phyloP scores from a whole-genome alignment of 2,329 filamentous ascomycete species.

The Colletotrichum tanaceti region DNA sequence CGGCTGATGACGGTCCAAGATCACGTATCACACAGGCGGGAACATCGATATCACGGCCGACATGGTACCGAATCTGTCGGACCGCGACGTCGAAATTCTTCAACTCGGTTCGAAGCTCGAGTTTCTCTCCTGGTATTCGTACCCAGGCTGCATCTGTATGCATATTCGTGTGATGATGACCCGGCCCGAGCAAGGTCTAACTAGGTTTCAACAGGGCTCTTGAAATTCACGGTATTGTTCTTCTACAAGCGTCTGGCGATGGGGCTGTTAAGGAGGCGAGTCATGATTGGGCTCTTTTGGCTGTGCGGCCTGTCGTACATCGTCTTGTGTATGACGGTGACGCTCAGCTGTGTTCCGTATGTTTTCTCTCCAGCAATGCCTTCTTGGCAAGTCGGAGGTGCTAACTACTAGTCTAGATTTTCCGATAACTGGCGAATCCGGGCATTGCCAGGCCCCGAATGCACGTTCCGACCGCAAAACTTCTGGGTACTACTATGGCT shows the following conservation, averaged over 20 bases:
- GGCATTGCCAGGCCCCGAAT: constrained; percentile 41
- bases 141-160: constrained; percentile 45
- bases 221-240: constrained; percentile 46
- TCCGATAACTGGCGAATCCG: constrained; percentile 44
- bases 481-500: constrained; percentile 43
- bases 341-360: constrained; percentile 41
- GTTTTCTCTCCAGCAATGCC: background rate
- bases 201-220: constrained; percentile 36
- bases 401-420: constrained; percentile 13
- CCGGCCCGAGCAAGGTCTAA: background rate
- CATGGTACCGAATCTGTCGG: constrained; percentile 33
- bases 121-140: constrained; percentile 45
- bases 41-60: constrained; percentile 44
- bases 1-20: background rate
- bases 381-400: too few species aligned
- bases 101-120: constrained; percentile 44
- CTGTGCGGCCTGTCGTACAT: constrained; percentile 42
- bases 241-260: constrained; percentile 46
- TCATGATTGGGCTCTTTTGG: constrained; percentile 41
- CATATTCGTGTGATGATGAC: background rate
- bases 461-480: constrained; percentile 43
- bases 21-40: constrained; percentile 44
- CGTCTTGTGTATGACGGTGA: constrained; percentile 36
- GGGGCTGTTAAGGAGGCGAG: constrained; percentile 38
- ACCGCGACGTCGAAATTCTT: constrained; percentile 42